Conservation (phyloP, 306 rosid species). For the Glycine tomentella region DNA sequence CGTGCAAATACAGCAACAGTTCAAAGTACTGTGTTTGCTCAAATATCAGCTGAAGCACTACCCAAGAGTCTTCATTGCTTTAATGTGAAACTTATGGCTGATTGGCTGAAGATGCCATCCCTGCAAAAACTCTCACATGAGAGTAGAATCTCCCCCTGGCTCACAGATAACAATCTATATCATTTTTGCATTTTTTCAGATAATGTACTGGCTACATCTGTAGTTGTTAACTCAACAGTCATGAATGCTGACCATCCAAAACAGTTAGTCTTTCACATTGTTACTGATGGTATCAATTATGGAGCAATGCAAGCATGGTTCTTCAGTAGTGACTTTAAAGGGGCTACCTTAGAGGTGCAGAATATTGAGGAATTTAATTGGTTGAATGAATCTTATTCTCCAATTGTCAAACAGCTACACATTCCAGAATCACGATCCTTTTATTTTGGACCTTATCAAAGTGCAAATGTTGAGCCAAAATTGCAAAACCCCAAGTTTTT, state of each 20-base stretch:
- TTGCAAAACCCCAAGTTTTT: conserved; percentile 66
- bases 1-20: conserved; percentile 77
- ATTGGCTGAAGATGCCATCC: conserved; percentile 71
- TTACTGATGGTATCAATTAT: conserved; percentile 70
- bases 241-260: conserved; percentile 78
- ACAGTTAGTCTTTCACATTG: conserved; percentile 83
- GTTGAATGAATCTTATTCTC: conserved; percentile 81
- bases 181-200: conserved; percentile 97
- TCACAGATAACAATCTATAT: conserved; percentile 74
- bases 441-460: conserved; percentile 68
- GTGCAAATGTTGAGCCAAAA: conserved; percentile 62
- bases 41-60: conserved; percentile 79
- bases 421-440: conserved; percentile 61
- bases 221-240: conserved; percentile 83
- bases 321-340: conserved; percentile 76
- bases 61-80: conserved; percentile 93
- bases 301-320: conserved; percentile 93
- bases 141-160: conserved; percentile 68
- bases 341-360: conserved; percentile 78
- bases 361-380: conserved; percentile 79
- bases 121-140: conserved; percentile 61
- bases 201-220: conserved; percentile 80
- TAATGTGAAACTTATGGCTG: conserved; percentile 74
- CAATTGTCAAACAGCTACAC: conserved; percentile 67
- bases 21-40: conserved; percentile 83